These are phyloP conservation scores for Boletus sensibilis DNA, from an alignment of 768 basidiomycete genomes.

Conservation along the genomic window DNA sequence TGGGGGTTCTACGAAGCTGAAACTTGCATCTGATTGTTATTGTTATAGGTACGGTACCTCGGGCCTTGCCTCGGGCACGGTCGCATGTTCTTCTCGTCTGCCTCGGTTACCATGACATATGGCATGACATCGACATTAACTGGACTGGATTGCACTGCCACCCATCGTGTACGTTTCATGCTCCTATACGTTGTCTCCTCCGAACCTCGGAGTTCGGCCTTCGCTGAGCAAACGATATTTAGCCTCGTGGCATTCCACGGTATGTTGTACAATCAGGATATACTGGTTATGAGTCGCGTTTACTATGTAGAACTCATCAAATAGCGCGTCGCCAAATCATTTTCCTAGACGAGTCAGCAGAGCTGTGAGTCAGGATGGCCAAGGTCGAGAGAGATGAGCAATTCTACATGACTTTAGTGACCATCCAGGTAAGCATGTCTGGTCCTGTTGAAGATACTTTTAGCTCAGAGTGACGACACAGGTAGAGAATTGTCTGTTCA, in stretches of 20 bases:
- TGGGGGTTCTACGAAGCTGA: slow-evolving; percentile 1
- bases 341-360: not conserved
- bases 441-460: not conserved
- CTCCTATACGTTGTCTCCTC: not conserved
- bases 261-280: not conserved
- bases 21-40: slow-evolving; percentile 13
- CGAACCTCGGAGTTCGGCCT: not conserved
- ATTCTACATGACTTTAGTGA: slow-evolving; percentile 21
- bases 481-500: slow-evolving; percentile 31
- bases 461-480: slow-evolving; percentile 3
- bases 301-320: not conserved
- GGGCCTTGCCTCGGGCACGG: not conserved
- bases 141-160: slow-evolving; percentile 20
- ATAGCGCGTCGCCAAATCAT: no score
- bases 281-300: not conserved
- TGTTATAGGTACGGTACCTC: not conserved
- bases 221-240: not conserved
- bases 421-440: slow-evolving; percentile 5
- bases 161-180: not conserved
- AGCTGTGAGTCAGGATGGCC: not conserved
- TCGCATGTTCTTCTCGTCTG: not conserved
- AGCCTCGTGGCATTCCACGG: not conserved
- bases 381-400: slow-evolving; percentile 1
- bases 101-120: slow-evolving; percentile 14
- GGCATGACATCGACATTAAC: slow-evolving; percentile 1